Conservation (phyloP, 129 eudicot genomes). For the Helianthus tuberosus region DNA sequence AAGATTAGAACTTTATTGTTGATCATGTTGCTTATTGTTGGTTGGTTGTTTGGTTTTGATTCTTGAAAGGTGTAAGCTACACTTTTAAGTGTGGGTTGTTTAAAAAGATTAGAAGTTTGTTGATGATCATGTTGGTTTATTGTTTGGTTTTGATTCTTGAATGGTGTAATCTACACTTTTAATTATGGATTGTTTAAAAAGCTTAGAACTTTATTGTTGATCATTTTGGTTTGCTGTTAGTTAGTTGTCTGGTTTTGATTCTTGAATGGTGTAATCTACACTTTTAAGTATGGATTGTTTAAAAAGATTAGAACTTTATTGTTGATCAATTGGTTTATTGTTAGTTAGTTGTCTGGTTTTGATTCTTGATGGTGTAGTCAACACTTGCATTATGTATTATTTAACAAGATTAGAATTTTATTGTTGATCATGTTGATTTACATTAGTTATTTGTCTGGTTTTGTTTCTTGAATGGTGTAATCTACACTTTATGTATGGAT, state of each 20-base stretch:
- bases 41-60: neutral
- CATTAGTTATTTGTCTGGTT: neutral
- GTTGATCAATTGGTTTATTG: constrained; percentile 1
- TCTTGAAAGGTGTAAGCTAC: neutral
- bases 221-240: neutral
- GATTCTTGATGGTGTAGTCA: neutral
- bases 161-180: neutral
- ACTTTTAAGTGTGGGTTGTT: neutral
- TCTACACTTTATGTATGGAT: neutral
- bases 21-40: neutral
- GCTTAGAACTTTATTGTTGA: neutral
- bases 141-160: neutral
- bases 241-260: neutral
- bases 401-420: neutral
- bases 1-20: neutral
- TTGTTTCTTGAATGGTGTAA: neutral
- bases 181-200: neutral
- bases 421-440: neutral
- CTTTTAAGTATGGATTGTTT: neutral
- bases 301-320: neutral
- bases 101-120: neutral
- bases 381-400: neutral
- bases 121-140: neutral
- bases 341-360: neutral
- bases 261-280: neutral